Evolutionary conservation across 2,329 filamentous ascomycete species (phyloP).

Genomic region (Colletotrichum abscissum): DNA sequence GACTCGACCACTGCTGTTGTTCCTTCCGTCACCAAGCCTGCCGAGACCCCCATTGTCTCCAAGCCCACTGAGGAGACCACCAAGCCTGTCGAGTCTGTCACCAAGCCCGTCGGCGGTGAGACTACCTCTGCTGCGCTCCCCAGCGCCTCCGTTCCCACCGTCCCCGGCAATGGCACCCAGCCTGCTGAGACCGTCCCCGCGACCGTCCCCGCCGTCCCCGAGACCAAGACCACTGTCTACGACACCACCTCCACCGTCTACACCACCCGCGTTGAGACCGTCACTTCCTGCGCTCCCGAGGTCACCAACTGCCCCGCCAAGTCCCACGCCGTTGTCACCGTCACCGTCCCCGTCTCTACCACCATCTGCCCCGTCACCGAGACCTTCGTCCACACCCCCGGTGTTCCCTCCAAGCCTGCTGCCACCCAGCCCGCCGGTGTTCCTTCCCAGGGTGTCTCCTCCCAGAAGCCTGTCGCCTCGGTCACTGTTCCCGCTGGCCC

Average conservation of each 20-base stretch:
- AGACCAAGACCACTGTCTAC: slow-evolving; percentile 46
- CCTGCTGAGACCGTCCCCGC: slow-evolving; percentile 29
- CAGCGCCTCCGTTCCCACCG: slow-evolving; percentile 16
- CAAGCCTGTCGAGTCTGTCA: slow-evolving; percentile 17
- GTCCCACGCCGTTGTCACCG: slow-evolving; percentile 55
- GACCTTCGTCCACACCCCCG: slow-evolving; percentile 56
- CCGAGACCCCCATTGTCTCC: background rate
- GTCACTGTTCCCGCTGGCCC: slow-evolving; percentile 44
- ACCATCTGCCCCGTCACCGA: slow-evolving; percentile 72
- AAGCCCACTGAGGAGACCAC: slow-evolving; percentile 16
- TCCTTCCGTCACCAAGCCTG: slow-evolving; percentile 30
- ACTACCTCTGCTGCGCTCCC: slow-evolving; percentile 25
- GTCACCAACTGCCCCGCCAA: slow-evolving; percentile 63
- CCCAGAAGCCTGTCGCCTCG: slow-evolving; percentile 37
- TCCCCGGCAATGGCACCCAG: slow-evolving; percentile 23
- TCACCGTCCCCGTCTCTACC: slow-evolving; percentile 67
- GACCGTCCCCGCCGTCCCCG: slow-evolving; percentile 35
- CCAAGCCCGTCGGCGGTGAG: slow-evolving; percentile 31
- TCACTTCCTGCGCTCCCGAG: slow-evolving; percentile 60
- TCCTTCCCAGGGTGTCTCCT: slow-evolving; percentile 33
- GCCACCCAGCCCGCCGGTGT: background rate
- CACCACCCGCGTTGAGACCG: slow-evolving; percentile 60
- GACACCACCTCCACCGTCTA: slow-evolving; percentile 61
- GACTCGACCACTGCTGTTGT: slow-evolving; percentile 33
- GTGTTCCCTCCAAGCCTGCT: slow-evolving; percentile 37